Base-by-base conservation (phyloP, 2,329 filamentous ascomycete genomes). In the Xylaria sp. region DNA sequence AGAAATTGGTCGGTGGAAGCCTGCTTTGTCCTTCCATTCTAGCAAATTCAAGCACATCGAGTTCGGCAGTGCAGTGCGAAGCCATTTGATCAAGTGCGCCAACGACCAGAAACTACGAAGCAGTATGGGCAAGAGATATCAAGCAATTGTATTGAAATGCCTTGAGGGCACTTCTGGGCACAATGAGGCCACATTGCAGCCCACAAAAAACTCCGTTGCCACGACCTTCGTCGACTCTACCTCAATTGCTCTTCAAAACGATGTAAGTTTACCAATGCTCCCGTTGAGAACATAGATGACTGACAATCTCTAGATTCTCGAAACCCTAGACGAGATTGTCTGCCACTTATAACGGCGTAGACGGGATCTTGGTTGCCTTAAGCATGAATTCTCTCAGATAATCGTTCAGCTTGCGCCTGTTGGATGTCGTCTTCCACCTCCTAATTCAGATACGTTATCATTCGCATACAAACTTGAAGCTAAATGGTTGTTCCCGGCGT, bases 61-160 rank as follows among this genome's bases (percentile, higher is more conserved):
- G 42, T n/a, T 45, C 17, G 42, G 42, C 20, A 45, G 42, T 20
- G 42, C 42, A 9, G 42, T 45, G 20, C 42, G 42, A 5, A 45
- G 17, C 3, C 42, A 45, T 20, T 17, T 45, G 17, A 45, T 45
- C 17, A 22, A 17, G 15, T 45, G 42, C 20, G 42, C 42, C 42
- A 22, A 45, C n/a, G 42, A 45, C 20, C 42, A 22, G 42, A 45
- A 45, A 45, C 42, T 45, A 22, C 42, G 42, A 45, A 45, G 42
- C 42, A 45, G 42, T 45, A 45, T 45, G 42, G 42, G 42, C 17
- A 45, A 45, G 20, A 45, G 42, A 45, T 45, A 45, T 20, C 42
- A 45, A 45, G 42, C 17, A 22, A 45, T 45, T n/a, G 42, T 45
- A 11, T 45, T 45, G 20, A 45, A 22, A 22, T 45, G 42, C 6